Evolutionary conservation across 2,329 filamentous ascomycete genomes (phyloP).

Genomic region (Scolecobasidium constrictum): DNA sequence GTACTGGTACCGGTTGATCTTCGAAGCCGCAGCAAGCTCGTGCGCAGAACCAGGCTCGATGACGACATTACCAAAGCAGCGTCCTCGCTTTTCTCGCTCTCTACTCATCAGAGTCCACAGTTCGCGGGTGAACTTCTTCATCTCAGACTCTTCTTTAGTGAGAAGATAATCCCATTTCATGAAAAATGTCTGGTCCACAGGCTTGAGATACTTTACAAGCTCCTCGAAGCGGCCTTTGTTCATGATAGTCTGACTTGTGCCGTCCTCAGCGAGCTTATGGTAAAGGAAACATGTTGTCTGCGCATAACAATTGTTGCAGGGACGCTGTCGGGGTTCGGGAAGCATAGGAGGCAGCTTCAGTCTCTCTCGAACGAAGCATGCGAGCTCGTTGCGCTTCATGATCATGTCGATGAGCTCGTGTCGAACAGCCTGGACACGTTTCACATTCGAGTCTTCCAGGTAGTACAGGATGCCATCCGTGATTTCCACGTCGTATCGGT

Average conservation of each 20-base stretch:
- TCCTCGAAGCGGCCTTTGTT: conserved; percentile 76
- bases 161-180: conserved; percentile 87
- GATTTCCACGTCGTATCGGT: conserved; percentile 87
- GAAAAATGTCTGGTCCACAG: conserved; percentile 72
- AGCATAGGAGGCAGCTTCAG: conserved; percentile 79
- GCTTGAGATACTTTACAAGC: conserved; percentile 64
- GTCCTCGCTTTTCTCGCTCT: conserved; percentile 76
- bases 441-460: conserved; percentile 78
- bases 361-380: conserved; percentile 72
- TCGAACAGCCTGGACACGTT: conserved; percentile 73
- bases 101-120: conserved; percentile 91
- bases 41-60: conserved; percentile 66
- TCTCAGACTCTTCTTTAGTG: conserved; percentile 88
- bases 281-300: conserved; percentile 88
- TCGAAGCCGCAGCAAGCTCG: conserved; percentile 59
- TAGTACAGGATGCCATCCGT: conserved; percentile 90
- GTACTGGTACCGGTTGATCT: conserved; percentile 88
- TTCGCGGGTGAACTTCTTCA: conserved; percentile 76
- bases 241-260: conserved; percentile 69
- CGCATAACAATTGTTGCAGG: conserved; percentile 82
- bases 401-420: conserved; percentile 94
- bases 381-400: conserved; percentile 84
- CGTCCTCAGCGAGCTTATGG: conserved; percentile 79
- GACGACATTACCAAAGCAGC: conserved; percentile 81
- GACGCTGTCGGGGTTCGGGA: conserved; percentile 53